Percentiles rank a stretch among this genome's conserved stretches.
Evolutionary conservation across 1,284 basidiomycete species (phyloP).

Genomic region (Cryptococcus neoformans): DNA sequence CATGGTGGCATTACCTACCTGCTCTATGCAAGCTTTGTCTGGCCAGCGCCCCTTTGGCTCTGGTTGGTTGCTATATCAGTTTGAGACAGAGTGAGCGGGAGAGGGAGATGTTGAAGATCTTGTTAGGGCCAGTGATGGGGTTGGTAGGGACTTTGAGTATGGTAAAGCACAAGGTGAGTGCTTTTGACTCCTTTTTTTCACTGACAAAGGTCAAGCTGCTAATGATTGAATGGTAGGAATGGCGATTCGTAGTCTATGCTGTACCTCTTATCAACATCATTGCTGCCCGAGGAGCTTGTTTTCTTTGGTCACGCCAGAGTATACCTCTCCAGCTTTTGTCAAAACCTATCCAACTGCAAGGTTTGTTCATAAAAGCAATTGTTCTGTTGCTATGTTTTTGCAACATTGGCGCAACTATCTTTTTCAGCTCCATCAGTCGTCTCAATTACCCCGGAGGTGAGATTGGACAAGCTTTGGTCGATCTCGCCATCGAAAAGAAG

Average conservation of each 20-base stretch:
- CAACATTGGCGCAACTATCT: not conserved
- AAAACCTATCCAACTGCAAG: not conserved
- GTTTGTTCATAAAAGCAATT: too few species aligned
- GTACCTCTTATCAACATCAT: constrained; percentile 79
- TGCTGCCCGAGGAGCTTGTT: constrained; percentile 60
- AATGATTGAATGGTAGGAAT: constrained; percentile 56
- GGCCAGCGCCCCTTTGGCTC: constrained; percentile 57
- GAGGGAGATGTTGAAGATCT: not conserved
- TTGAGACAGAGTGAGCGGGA: not conserved
- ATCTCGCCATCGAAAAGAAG: not conserved
- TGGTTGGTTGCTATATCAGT: not conserved
- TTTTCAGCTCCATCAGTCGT: not conserved
- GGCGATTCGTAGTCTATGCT: constrained; percentile 90
- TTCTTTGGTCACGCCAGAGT: constrained; percentile 6
- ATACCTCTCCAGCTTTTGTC: not conserved
- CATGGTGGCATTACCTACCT: constrained; percentile 67
- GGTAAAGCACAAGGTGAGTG: constrained; percentile 60
- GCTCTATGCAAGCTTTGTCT: constrained; percentile 78
- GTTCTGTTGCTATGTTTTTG: too few species aligned
- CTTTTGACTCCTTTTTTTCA: not conserved
- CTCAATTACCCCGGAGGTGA: not conserved
- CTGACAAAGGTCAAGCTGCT: not conserved
- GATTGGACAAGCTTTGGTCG: not conserved
- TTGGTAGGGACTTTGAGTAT: constrained; percentile 1
- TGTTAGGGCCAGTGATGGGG: not conserved